Percentiles rank a stretch among this genome's conserved stretches.
These are phyloP conservation scores for Trametes elegans DNA, from an alignment of 768 basidiomycete species.

Conservation along the genomic window DNA sequence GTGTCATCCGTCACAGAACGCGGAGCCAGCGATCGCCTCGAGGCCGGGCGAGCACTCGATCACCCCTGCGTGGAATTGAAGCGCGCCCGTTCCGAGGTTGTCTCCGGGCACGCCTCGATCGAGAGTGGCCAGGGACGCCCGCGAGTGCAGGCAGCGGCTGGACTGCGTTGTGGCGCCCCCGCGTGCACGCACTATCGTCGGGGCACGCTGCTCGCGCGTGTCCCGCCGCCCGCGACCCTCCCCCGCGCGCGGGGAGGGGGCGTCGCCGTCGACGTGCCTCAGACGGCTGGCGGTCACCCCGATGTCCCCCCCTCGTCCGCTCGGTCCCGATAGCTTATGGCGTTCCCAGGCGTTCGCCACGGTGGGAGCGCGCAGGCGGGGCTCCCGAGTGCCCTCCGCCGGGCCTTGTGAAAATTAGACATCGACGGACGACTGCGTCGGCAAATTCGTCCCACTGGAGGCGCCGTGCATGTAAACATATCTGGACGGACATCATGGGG, in stretches of 20 bases:
- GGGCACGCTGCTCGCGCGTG: too few species aligned
- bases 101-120: conserved; percentile 9
- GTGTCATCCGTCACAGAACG: conserved; percentile 4
- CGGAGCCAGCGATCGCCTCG: conserved; percentile 1
- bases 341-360: conserved; percentile 9
- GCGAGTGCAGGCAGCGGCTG: background rate
- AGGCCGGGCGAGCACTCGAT: conserved; percentile 8
- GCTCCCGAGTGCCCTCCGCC: background rate
- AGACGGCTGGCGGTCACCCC: too few species aligned
- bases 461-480: conserved; percentile 9
- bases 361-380: conserved; percentile 12
- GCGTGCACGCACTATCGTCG: background rate
- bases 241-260: too few species aligned
- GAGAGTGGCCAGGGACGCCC: conserved; percentile 1
- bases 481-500: conserved; percentile 11
- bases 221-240: too few species aligned
- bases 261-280: too few species aligned
- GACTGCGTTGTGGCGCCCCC: background rate
- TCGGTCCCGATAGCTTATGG: conserved; percentile 17
- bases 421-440: conserved; percentile 12
- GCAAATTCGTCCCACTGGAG: conserved; percentile 5
- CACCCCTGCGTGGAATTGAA: conserved; percentile 6
- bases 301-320: conserved; percentile 7
- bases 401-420: conserved; percentile 12
- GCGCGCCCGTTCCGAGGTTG: conserved; percentile 2